Percentiles rank a stretch among this genome's conserved stretches.
Conservation (phyloP, 139 green algal genomes). For the Ettlia oleoabundans region DNA sequence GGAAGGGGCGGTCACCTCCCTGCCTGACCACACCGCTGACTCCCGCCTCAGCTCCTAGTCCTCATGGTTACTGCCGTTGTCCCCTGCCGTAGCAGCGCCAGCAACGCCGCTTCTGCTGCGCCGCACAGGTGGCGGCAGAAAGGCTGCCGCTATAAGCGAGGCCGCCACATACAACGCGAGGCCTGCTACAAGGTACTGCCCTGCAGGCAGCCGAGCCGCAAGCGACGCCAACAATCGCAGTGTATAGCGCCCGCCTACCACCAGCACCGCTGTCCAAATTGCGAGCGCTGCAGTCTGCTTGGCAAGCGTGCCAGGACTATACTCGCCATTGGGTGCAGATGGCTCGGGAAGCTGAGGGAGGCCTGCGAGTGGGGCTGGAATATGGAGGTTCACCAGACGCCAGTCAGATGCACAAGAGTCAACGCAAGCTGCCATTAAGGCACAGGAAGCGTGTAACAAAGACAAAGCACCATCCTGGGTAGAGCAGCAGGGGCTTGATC, state of each 20-base stretch:
- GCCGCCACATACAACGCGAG: slow-evolving; percentile 10
- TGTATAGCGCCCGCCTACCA: background rate
- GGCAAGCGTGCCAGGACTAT: background rate
- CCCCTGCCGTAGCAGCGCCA: background rate
- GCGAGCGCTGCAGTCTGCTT: background rate
- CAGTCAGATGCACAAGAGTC: background rate
- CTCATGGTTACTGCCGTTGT: background rate
- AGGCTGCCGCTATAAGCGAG: slow-evolving; percentile 9
- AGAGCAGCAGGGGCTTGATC: too few species aligned
- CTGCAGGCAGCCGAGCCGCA: background rate
- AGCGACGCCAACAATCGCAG: background rate
- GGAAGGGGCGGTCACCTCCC: too few species aligned
- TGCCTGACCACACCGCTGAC: background rate
- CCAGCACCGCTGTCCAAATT: slow-evolving; percentile 10
- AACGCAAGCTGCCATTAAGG: too few species aligned
- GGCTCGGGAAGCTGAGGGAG: slow-evolving; percentile 3
- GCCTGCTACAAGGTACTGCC: background rate
- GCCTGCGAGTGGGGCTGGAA: slow-evolving; percentile 3
- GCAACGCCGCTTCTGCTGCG: background rate
- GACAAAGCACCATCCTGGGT: too few species aligned
- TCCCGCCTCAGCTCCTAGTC: background rate
- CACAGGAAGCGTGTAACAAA: too few species aligned
- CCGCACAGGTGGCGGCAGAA: background rate
- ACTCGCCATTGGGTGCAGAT: background rate
- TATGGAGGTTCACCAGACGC: background rate